Conservation (phyloP, 805 yeast genomes). For the Millerozyma acaciae region DNA sequence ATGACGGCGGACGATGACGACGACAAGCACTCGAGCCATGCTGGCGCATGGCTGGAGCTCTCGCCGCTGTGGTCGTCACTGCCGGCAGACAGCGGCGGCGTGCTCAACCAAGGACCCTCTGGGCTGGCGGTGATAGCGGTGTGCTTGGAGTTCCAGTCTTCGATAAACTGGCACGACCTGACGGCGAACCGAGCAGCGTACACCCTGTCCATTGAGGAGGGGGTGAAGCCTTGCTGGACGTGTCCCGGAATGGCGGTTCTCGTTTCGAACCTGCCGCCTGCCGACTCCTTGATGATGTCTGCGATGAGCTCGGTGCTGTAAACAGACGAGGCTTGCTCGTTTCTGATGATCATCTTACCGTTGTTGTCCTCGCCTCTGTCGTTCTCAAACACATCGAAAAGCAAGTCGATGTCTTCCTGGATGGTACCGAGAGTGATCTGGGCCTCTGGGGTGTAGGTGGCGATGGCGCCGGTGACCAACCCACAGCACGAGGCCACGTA, state of each 20-base stretch:
- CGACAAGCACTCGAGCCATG: neutral
- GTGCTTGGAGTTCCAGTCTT: conserved; percentile 27
- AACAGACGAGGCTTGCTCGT: conserved; percentile 66
- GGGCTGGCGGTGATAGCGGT: conserved; percentile 2
- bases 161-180: conserved; percentile 66
- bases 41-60: neutral
- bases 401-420: conserved; percentile 59
- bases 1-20: conserved; percentile 46
- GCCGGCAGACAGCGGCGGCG: neutral
- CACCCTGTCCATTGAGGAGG: conserved; percentile 75
- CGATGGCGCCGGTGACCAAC: conserved; percentile 67
- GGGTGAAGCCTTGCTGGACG: conserved; percentile 80
- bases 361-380: conserved; percentile 63
- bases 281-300: conserved; percentile 62
- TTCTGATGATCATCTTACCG: conserved; percentile 67
- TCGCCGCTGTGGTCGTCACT: neutral
- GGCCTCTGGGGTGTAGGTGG: conserved; percentile 74
- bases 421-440: conserved; percentile 57
- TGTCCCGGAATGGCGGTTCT: conserved; percentile 84
- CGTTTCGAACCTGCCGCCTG: conserved; percentile 65
- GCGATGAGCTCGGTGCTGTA: conserved; percentile 65
- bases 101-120: conserved; percentile 1
- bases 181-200: conserved; percentile 70
- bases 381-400: conserved; percentile 55
- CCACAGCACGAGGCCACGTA: conserved; percentile 69